Evolutionary conservation across 768 basidiomycete genomes (phyloP).

Genomic region (Gloeostereum incarnatum): DNA sequence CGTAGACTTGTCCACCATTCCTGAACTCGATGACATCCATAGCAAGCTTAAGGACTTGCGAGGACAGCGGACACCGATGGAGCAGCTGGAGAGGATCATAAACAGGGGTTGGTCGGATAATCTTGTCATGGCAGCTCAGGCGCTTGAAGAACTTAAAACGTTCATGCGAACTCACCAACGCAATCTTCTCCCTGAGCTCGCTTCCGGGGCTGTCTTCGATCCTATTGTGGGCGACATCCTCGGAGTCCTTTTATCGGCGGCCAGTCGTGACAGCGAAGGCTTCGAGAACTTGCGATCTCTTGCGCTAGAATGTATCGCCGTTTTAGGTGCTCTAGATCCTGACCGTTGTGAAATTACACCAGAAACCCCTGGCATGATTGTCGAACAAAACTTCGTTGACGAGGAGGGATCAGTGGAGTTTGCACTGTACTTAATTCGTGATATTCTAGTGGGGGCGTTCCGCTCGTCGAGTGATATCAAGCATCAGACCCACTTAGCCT

Average conservation of each 20-base stretch:
- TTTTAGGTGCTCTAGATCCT: constrained; percentile 90
- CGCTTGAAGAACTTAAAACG: constrained; percentile 64
- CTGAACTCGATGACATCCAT: constrained; percentile 43
- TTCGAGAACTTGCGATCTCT: constrained; percentile 56
- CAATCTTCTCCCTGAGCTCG: constrained; percentile 47
- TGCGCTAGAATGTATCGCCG: constrained; percentile 86
- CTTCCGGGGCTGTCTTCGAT: constrained; percentile 85
- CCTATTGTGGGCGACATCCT: constrained; percentile 62
- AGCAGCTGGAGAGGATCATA: constrained; percentile 56
- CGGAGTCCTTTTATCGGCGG: constrained; percentile 54
- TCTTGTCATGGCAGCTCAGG: constrained; percentile 61
- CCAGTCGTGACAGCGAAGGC: constrained; percentile 72
- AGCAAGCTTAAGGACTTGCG: constrained; percentile 35
- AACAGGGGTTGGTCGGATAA: constrained; percentile 77
- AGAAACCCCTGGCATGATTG: constrained; percentile 54
- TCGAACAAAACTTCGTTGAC: constrained; percentile 75
- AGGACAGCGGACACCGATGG: constrained; percentile 37
- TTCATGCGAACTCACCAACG: constrained; percentile 46
- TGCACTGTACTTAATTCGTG: constrained; percentile 76
- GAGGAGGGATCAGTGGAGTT: constrained; percentile 70
- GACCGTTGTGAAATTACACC: constrained; percentile 73
- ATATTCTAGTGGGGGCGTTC: constrained; percentile 84
- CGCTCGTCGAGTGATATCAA: constrained; percentile 90
- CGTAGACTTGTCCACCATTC: constrained; percentile 67
- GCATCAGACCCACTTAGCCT: constrained; percentile 85